These are phyloP conservation scores for Neofusicoccum ribis DNA, from an alignment of 2,329 filamentous ascomycete genomes.

Conservation along the genomic window DNA sequence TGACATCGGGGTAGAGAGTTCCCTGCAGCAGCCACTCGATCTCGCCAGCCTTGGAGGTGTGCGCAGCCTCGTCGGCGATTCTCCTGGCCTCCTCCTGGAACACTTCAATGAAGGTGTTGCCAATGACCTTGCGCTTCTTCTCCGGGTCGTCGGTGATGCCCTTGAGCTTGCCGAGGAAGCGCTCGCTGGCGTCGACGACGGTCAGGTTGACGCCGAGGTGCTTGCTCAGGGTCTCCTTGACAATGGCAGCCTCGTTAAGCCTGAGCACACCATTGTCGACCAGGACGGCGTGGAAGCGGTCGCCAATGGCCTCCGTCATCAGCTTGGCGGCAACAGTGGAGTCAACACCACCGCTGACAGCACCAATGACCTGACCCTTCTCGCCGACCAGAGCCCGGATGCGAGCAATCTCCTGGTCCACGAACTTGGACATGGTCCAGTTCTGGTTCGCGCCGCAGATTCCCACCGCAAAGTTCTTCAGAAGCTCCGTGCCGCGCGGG, in stretches of 20 bases:
- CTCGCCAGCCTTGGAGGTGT: slow-evolving; percentile 67
- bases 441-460: slow-evolving; percentile 76
- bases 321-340: slow-evolving; percentile 83
- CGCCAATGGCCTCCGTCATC: slow-evolving; percentile 82
- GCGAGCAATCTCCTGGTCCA: slow-evolving; percentile 74
- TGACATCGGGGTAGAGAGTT: slow-evolving; percentile 75
- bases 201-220: slow-evolving; percentile 89
- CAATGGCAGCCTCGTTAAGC: slow-evolving; percentile 77
- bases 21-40: slow-evolving; percentile 88
- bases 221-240: slow-evolving; percentile 75
- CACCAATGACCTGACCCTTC: slow-evolving; percentile 77
- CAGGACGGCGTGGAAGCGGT: slow-evolving; percentile 80
- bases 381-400: slow-evolving; percentile 82
- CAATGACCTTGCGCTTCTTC: slow-evolving; percentile 88
- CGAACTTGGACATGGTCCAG: slow-evolving; percentile 86
- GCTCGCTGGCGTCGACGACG: slow-evolving; percentile 74
- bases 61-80: slow-evolving; percentile 70
- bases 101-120: slow-evolving; percentile 75
- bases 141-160: slow-evolving; percentile 77
- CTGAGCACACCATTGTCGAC: slow-evolving; percentile 87
- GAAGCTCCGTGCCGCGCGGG: slow-evolving; percentile 65
- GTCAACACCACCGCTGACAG: slow-evolving; percentile 83
- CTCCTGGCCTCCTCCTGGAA: slow-evolving; percentile 78
- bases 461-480: slow-evolving; percentile 79
- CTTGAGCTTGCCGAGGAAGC: slow-evolving; percentile 74